A percentile compares a stretch with the other conserved stretches of the same genome.
Conservation (phyloP, 768 basidiomycete genomes). For the Amanita polypyramis region DNA sequence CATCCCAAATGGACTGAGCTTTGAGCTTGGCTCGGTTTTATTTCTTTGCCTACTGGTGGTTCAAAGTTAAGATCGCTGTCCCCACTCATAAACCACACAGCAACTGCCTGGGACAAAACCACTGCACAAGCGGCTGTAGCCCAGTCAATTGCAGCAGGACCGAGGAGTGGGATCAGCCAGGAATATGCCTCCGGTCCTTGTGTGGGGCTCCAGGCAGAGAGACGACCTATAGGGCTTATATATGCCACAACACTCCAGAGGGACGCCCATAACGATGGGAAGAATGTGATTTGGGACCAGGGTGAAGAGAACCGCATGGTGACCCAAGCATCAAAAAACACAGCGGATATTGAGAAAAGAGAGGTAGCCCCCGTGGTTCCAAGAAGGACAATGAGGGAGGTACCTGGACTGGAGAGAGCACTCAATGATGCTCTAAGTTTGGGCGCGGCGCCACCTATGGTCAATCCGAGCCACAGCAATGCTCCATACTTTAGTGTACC, state of each 20-base stretch:
- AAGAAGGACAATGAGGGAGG: slow-evolving; percentile 38
- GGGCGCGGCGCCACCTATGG: slow-evolving; percentile 30
- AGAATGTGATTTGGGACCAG: slow-evolving; percentile 42
- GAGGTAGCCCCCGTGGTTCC: slow-evolving; percentile 34
- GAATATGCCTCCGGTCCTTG: slow-evolving; percentile 41
- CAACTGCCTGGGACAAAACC: slow-evolving; percentile 42
- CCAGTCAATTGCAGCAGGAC: slow-evolving; percentile 62
- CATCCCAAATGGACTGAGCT: slow-evolving; percentile 18
- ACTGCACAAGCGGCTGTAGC: slow-evolving; percentile 68
- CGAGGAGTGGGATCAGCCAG: slow-evolving; percentile 53
- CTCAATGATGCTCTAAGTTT: slow-evolving; percentile 33
- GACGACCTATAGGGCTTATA: slow-evolving; percentile 57
- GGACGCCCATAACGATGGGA: slow-evolving; percentile 63
- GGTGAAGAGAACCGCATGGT: slow-evolving; percentile 19
- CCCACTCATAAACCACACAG: slow-evolving; percentile 46
- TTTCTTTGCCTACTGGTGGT: slow-evolving; percentile 6
- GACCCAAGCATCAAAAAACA: slow-evolving; percentile 29
- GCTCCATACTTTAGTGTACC: slow-evolving; percentile 13
- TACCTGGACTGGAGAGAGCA: slow-evolving; percentile 43
- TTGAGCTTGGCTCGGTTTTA: background rate
- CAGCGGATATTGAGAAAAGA: slow-evolving; percentile 24
- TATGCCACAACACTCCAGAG: slow-evolving; percentile 45
- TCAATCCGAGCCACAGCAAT: slow-evolving; percentile 27
- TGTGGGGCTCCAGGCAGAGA: slow-evolving; percentile 63
- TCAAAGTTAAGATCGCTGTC: slow-evolving; percentile 14